Evolutionary conservation across 345 rosid genomes (phyloP), one percentile per base, ranked within the genome.

Genomic region (Dipteronia dyeriana): DNA sequence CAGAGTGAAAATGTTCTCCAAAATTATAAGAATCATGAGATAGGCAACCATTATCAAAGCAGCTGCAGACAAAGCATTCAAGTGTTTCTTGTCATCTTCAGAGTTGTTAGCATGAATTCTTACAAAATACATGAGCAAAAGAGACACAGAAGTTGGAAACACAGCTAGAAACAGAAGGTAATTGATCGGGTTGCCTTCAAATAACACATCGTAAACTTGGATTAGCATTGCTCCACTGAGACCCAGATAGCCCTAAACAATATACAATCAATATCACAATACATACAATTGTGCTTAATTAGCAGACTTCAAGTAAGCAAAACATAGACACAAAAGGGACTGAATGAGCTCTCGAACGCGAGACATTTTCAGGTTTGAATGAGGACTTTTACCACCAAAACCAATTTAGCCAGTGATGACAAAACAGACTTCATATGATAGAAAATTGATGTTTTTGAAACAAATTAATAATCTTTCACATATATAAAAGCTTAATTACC

Each of bases 171-270:
- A 79, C 49, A 95, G 91, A 80, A 93, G 83, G 84, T 75, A 95
- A 69, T 87, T 78, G 34, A 84, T 81, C 0, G 94, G 93, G 41
- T 89, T 68, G 49, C 87, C 92, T 72, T 83, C 77, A 16, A 39
- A 34, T 34, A 34, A 34, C 0, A 1, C 38, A 6, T 34, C 38
- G 38, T 34, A 34, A 34, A 87, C 70, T 78, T 90, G 97, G 79
- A 95, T 2, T 41, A 95, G 74, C 7, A 91, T 86, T 17, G 97
- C 99, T 71, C 98, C 94, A 5, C 98, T 89, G 76, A 95, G 86
- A 76, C 99, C 99, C 17, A 93, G 93, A 87, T 88, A 95, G 0
- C 97, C 97, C 99, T 95, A 88, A 22, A 34, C 38, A 34, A 34
- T 34, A 34, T 4, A 34, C 4, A 34, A 34, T 34, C 38, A 34